A percentile compares a stretch with the other conserved stretches of the same genome.
These are phyloP conservation scores for Paraleonurus japonicus DNA, from an alignment of 257 asterid genomes.

Conservation along the genomic window DNA sequence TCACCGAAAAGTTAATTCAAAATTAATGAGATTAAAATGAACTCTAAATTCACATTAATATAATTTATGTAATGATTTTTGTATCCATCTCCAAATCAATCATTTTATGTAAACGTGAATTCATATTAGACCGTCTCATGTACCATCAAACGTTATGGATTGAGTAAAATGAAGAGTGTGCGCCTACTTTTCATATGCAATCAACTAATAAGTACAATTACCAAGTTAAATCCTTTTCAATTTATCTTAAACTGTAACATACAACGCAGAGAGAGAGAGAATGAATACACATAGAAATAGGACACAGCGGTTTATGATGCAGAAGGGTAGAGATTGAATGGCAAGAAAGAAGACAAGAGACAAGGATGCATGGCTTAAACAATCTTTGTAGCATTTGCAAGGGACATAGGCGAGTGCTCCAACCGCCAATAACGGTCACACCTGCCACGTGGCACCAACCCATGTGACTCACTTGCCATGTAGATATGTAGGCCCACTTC, in stretches of 20 bases:
- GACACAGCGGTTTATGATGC: neutral
- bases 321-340: neutral
- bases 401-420: constrained; percentile 38
- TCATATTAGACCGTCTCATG: too few species aligned
- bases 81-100: too few species aligned
- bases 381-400: constrained; percentile 37
- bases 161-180: too few species aligned
- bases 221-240: too few species aligned
- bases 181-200: too few species aligned
- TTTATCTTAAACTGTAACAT: too few species aligned
- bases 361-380: constrained; percentile 34
- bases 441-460: constrained; percentile 46
- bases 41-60: too few species aligned
- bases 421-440: constrained; percentile 46
- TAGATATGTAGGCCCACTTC: constrained; percentile 5
- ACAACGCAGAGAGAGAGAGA: neutral
- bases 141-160: too few species aligned
- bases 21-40: too few species aligned
- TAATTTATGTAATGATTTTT: too few species aligned
- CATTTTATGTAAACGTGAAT: too few species aligned
- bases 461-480: constrained; percentile 39
- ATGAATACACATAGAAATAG: neutral
- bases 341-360: constrained; percentile 16
- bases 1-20: neutral
- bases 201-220: too few species aligned